These are phyloP conservation scores for Fusarium siculi DNA, from an alignment of 2,329 filamentous ascomycete genomes.

Conservation along the genomic window DNA sequence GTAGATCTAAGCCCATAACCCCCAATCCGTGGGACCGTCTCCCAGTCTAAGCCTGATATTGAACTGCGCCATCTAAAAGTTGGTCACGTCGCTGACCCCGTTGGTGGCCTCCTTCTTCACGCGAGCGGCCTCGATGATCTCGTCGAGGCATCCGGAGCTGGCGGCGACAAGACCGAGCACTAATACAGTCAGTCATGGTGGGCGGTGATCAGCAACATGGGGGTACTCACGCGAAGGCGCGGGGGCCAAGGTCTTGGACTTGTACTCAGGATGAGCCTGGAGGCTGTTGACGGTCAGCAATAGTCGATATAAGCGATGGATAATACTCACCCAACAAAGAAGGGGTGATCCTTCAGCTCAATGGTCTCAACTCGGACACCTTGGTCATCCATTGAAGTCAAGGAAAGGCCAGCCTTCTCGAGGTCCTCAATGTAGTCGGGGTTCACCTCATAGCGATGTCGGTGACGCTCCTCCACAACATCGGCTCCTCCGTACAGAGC, in stretches of 20 bases:
- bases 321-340: conserved; percentile 30
- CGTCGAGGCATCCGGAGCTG: conserved; percentile 72
- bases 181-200: conserved; percentile 2
- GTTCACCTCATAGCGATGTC: conserved; percentile 93
- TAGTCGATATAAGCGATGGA: background rate
- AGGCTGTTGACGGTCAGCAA: conserved; percentile 63
- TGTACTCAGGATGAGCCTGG: conserved; percentile 77
- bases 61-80: conserved; percentile 15
- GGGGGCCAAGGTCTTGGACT: conserved; percentile 78
- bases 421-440: conserved; percentile 77
- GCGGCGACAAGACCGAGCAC: conserved; percentile 67
- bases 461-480: conserved; percentile 77
- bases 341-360: conserved; percentile 38
- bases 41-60: conserved; percentile 1
- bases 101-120: conserved; percentile 20
- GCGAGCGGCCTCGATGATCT: conserved; percentile 43
- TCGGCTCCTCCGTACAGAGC: conserved; percentile 73
- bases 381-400: conserved; percentile 55
- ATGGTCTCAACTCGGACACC: conserved; percentile 34
- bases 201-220: no score
- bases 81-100: conserved; percentile 16
- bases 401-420: conserved; percentile 72
- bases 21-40: background rate
- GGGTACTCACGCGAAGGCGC: conserved; percentile 62
- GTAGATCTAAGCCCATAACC: conserved; percentile 23